Evolutionary conservation across 2,329 filamentous ascomycete species (phyloP).

Genomic region (Trichoderma koningiopsis): DNA sequence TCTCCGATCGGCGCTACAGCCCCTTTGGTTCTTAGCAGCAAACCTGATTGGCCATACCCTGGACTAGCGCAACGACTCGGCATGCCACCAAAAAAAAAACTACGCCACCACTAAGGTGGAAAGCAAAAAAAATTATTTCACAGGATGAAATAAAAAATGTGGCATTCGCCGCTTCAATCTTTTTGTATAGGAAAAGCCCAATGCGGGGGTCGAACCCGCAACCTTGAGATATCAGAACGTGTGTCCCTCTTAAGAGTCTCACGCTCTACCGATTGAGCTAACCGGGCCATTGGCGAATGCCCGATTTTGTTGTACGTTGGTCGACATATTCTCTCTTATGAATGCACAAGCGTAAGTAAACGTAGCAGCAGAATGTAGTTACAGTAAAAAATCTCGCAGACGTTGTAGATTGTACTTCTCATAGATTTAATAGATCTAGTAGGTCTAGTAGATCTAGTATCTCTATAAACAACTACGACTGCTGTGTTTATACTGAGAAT

Average conservation of each 20-base stretch:
- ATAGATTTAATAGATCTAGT: too few species aligned
- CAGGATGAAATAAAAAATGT: background rate
- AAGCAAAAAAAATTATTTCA: background rate
- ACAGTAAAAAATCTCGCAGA: too few species aligned
- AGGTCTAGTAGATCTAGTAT: too few species aligned
- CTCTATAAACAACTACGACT: too few species aligned
- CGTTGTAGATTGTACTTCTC: too few species aligned
- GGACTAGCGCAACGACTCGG: background rate
- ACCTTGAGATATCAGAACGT: slow-evolving; percentile 50
- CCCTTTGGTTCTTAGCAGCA: background rate
- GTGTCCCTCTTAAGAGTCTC: slow-evolving; percentile 58
- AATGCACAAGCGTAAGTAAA: too few species aligned
- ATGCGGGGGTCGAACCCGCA: slow-evolving; percentile 56
- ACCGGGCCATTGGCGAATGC: slow-evolving; percentile 34
- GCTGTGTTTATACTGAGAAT: background rate
- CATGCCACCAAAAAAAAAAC: background rate
- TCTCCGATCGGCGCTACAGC: background rate
- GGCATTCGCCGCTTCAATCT: background rate
- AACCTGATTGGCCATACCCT: background rate
- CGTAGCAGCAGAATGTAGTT: too few species aligned
- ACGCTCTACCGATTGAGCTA: slow-evolving; percentile 62
- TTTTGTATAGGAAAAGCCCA: slow-evolving; percentile 43
- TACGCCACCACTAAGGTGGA: background rate
- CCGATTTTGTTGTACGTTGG: background rate
- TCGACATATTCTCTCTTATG: background rate